A percentile compares a stretch with the other conserved stretches of the same genome.
phyloP scores from a whole-genome alignment of 495 filamentous ascomycete species.

The Penicillium odoratum region DNA sequence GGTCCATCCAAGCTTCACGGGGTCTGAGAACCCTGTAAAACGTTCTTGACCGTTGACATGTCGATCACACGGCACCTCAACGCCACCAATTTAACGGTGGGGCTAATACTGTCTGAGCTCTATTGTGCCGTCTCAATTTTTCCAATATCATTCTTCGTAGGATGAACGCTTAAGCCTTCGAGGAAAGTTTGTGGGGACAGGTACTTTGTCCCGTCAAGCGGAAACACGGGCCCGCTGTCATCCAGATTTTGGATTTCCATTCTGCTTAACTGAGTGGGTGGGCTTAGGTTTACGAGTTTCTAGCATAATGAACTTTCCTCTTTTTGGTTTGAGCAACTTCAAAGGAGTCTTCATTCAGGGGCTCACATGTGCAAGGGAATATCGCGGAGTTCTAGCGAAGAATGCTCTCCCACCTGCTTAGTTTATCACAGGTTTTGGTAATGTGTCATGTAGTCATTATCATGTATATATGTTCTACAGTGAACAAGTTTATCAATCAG shows the following conservation, averaged over 20 bases:
- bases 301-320: too few relatives aligned
- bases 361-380: too few relatives aligned
- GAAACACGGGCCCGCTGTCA: not conserved
- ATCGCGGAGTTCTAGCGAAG: too few relatives aligned
- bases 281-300: too few relatives aligned
- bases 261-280: too few relatives aligned
- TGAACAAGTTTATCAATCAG: too few relatives aligned
- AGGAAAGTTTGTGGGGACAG: not conserved
- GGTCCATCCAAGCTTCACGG: slow-evolving; percentile 1
- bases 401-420: too few relatives aligned
- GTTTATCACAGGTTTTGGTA: too few relatives aligned
- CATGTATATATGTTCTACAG: too few relatives aligned
- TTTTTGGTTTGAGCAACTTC: too few relatives aligned
- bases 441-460: too few relatives aligned
- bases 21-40: slow-evolving; percentile 2
- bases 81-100: slow-evolving; percentile 17
- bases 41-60: slow-evolving; percentile 10
- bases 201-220: not conserved
- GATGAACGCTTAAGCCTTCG: not conserved
- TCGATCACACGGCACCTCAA: slow-evolving; percentile 14
- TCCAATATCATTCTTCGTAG: not conserved
- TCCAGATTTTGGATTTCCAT: not conserved
- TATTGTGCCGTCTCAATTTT: not conserved
- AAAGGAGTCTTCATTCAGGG: too few relatives aligned
- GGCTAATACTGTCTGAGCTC: not conserved